Evolutionary conservation across 2,329 filamentous ascomycete species (phyloP).

Genomic region (Bipolaris sorokiniana): DNA sequence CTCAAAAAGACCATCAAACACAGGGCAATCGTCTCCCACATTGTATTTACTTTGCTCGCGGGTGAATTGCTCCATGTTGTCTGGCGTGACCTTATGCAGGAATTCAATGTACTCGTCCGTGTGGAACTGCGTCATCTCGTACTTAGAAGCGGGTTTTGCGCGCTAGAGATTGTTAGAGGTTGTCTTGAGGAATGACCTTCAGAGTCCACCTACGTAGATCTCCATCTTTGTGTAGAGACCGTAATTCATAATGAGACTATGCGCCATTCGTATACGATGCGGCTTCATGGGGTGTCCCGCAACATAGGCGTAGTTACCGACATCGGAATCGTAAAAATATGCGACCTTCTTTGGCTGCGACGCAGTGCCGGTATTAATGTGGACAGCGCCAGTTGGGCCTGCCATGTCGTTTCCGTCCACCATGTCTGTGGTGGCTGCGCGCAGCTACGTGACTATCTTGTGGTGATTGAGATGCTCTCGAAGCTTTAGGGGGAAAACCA

Average conservation of each 20-base stretch:
- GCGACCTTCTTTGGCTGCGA: slow-evolving; percentile 75
- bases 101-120: slow-evolving; percentile 77
- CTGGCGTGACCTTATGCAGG: slow-evolving; percentile 86
- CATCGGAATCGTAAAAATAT: slow-evolving; percentile 98
- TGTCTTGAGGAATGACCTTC: slow-evolving; percentile 6
- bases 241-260: slow-evolving; percentile 73
- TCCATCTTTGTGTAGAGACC: slow-evolving; percentile 76
- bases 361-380: slow-evolving; percentile 33
- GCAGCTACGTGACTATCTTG: slow-evolving; percentile 21
- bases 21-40: slow-evolving; percentile 67
- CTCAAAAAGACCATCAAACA: slow-evolving; percentile 73
- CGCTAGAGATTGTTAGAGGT: slow-evolving; percentile 38
- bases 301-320: slow-evolving; percentile 97
- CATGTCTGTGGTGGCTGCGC: slow-evolving; percentile 25
- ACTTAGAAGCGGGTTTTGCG: slow-evolving; percentile 63
- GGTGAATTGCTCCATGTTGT: slow-evolving; percentile 95
- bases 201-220: slow-evolving; percentile 62
- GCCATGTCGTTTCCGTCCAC: slow-evolving; percentile 11
- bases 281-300: slow-evolving; percentile 72
- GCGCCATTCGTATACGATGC: slow-evolving; percentile 69
- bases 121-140: slow-evolving; percentile 76
- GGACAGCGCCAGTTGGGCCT: slow-evolving; percentile 16
- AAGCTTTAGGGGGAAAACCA: background rate
- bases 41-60: slow-evolving; percentile 86
- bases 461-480: background rate